A percentile compares a stretch with the other conserved stretches of the same genome.
Evolutionary conservation across 495 filamentous ascomycete genomes (phyloP).

Genomic region (Xeromyces bisporus): DNA sequence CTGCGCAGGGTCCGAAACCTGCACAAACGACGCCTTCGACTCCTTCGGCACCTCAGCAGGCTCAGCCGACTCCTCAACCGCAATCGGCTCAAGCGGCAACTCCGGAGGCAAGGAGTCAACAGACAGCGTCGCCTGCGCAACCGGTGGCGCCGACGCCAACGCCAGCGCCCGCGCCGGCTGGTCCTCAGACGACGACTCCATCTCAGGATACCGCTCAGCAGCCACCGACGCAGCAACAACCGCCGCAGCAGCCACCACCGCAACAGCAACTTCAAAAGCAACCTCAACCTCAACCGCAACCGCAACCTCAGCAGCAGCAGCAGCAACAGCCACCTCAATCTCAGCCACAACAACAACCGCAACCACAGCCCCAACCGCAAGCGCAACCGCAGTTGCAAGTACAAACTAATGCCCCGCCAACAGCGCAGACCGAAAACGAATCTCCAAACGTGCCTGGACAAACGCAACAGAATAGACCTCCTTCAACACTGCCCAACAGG

Average conservation of each 20-base stretch:
- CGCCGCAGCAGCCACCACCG: too few relatives aligned
- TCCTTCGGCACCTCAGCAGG: constrained; percentile 12
- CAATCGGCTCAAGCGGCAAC: constrained; percentile 1
- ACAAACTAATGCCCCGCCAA: not conserved
- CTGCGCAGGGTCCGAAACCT: constrained; percentile 18
- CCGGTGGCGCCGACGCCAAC: too few relatives aligned
- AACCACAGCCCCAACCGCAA: constrained; percentile 3
- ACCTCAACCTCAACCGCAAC: constrained; percentile 2
- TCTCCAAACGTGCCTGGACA: not conserved
- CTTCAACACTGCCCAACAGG: constrained; percentile 19
- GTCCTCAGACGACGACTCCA: not conserved
- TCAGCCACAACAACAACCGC: not conserved
- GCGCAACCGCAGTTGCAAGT: constrained; percentile 4
- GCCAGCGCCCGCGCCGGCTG: too few relatives aligned
- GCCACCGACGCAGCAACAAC: too few relatives aligned
- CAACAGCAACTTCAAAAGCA: too few relatives aligned
- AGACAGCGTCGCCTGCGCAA: too few relatives aligned
- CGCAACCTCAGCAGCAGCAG: constrained; percentile 5
- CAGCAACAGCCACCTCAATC: not conserved
- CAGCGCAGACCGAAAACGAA: not conserved
- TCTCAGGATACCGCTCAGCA: too few relatives aligned
- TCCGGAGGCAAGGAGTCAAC: too few relatives aligned
- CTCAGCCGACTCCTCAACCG: constrained; percentile 13
- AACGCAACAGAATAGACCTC: constrained; percentile 9
- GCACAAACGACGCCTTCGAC: constrained; percentile 15